These are phyloP conservation scores for Tulasnella calospora DNA, from an alignment of 768 basidiomycete species.

Conservation along the genomic window DNA sequence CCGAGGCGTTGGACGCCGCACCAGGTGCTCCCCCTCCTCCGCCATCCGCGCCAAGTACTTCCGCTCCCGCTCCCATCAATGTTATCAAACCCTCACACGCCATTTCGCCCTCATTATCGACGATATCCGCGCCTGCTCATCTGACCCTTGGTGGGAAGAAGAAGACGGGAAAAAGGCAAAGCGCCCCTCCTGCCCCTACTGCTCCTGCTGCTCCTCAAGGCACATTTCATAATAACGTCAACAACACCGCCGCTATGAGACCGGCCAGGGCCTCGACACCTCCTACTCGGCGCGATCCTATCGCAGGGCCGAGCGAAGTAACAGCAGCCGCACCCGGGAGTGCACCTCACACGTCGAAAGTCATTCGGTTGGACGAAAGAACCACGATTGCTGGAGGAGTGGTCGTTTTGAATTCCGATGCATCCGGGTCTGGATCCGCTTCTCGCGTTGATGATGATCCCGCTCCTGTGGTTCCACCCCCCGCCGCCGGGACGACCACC, in stretches of 20 bases:
- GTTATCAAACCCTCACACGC: too few species aligned
- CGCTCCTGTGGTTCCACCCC: too few species aligned
- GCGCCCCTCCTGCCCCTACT: too few species aligned
- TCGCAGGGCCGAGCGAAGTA: background rate
- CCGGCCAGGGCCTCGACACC: background rate
- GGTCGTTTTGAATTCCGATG: background rate
- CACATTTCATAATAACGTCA: slow-evolving; percentile 1
- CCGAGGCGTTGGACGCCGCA: background rate
- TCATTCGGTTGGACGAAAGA: background rate
- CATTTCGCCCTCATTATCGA: background rate
- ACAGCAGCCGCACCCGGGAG: too few species aligned
- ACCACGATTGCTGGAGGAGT: background rate
- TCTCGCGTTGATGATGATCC: too few species aligned
- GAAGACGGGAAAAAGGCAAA: background rate
- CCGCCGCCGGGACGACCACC: too few species aligned
- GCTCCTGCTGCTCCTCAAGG: background rate
- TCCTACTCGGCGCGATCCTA: background rate
- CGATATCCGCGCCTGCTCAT: background rate
- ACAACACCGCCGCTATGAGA: background rate
- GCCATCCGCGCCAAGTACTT: background rate
- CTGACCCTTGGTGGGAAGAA: background rate
- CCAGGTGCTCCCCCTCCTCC: background rate
- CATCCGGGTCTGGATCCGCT: background rate
- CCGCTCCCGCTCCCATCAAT: too few species aligned
- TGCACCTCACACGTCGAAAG: background rate